Conservation (phyloP, 73 alveolate genomes). For the Paramecium octaurelia region DNA sequence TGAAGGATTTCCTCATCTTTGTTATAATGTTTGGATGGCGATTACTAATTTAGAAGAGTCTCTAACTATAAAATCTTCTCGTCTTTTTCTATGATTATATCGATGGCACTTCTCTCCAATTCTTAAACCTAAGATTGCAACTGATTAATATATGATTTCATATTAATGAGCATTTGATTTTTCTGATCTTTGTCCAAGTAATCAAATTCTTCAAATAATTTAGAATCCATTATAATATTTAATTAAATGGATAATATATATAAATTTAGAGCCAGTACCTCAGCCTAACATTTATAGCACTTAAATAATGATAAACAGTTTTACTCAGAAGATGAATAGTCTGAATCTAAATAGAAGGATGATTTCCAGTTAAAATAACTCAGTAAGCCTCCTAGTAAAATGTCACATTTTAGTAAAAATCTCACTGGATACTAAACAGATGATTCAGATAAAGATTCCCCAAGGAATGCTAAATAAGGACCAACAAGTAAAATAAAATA, state of each 20-base stretch:
- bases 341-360: neutral
- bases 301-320: constrained; percentile 20
- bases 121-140: neutral
- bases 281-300: neutral
- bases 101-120: neutral
- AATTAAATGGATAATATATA: constrained; percentile 21
- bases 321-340: constrained; percentile 33
- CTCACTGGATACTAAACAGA: constrained; percentile 21
- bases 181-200: neutral
- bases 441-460: constrained; percentile 31
- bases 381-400: constrained; percentile 41
- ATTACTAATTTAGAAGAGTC: neutral
- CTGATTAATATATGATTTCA: neutral
- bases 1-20: neutral
- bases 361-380: neutral
- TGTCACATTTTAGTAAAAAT: neutral
- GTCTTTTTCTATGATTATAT: neutral
- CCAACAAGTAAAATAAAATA: neutral
- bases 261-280: neutral
- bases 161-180: neutral
- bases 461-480: neutral
- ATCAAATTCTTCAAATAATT: neutral
- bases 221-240: neutral
- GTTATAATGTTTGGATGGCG: neutral
- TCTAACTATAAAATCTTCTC: neutral